Conservation (phyloP, 768 basidiomycete species). For the Gloeophyllum trabeum region DNA sequence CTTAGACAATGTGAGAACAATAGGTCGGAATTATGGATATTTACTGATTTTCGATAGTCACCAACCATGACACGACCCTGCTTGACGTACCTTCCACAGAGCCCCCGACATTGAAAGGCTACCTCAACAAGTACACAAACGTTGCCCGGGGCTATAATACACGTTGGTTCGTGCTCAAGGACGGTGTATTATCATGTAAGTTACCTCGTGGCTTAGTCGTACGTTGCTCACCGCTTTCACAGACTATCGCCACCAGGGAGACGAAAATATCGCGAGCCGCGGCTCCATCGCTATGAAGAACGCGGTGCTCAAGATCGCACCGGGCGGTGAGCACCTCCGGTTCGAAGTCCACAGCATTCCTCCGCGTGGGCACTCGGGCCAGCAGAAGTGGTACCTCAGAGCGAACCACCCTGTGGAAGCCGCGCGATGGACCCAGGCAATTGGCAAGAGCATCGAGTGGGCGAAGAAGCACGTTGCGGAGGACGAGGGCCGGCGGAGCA, state of each 20-base stretch:
- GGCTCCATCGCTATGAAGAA: constrained; percentile 85
- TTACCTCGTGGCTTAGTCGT: constrained; percentile 6
- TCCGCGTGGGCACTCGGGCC: constrained; percentile 30
- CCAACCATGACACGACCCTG: constrained; percentile 69
- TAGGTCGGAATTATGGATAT: too few relatives aligned
- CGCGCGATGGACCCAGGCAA: constrained; percentile 73
- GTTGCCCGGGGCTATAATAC: constrained; percentile 85
- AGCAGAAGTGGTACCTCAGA: constrained; percentile 75
- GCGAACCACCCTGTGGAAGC: constrained; percentile 87
- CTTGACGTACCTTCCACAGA: constrained; percentile 39
- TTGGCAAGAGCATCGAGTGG: constrained; percentile 67
- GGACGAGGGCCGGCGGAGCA: constrained; percentile 24
- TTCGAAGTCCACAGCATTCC: constrained; percentile 74
- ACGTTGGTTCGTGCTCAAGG: constrained; percentile 86
- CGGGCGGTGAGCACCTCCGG: constrained; percentile 47
- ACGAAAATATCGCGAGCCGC: constrained; percentile 75
- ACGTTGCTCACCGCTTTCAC: constrained; percentile 2
- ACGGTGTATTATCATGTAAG: constrained; percentile 78
- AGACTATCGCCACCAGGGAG: constrained; percentile 84
- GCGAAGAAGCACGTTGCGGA: constrained; percentile 28
- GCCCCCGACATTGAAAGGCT: constrained; percentile 59
- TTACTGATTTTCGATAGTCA: constrained; percentile 32
- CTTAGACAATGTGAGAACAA: constrained; percentile 78
- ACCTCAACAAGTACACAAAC: constrained; percentile 87
- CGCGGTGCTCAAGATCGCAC: constrained; percentile 47